These are phyloP conservation scores for Trametes gibbosa DNA, from an alignment of 768 basidiomycete species.

Conservation along the genomic window DNA sequence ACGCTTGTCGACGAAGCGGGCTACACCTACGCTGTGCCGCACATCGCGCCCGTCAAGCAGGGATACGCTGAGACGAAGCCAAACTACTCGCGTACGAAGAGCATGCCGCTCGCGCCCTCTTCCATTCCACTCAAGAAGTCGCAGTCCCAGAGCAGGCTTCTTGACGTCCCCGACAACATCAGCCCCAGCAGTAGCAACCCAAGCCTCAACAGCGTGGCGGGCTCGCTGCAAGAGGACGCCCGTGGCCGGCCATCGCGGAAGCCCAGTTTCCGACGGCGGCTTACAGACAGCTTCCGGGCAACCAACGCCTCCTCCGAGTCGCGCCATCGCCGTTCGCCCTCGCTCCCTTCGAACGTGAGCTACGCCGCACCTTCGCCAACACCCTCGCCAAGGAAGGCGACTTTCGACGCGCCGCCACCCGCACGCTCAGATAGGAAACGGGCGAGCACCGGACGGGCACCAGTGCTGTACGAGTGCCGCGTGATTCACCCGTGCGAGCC, in stretches of 20 bases:
- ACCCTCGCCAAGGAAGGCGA: conserved; percentile 20
- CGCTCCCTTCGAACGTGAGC: conserved; percentile 15
- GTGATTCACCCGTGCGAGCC: conserved; percentile 70
- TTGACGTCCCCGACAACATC: conserved; percentile 17
- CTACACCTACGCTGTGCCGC: conserved; percentile 19
- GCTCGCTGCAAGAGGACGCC: conserved; percentile 9
- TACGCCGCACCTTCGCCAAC: not conserved
- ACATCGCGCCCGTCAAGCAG: not conserved
- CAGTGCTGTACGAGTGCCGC: conserved; percentile 60
- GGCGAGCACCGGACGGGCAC: conserved; percentile 14
- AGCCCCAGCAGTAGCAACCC: conserved; percentile 20
- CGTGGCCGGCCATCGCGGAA: conserved; percentile 25
- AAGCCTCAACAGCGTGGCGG: conserved; percentile 12
- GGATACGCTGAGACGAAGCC: conserved; percentile 12
- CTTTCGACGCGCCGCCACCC: conserved; percentile 3
- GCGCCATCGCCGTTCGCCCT: conserved; percentile 26
- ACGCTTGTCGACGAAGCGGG: conserved; percentile 22
- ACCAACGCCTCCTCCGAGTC: conserved; percentile 13
- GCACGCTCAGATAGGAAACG: conserved; percentile 4
- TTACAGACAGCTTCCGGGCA: conserved; percentile 24
- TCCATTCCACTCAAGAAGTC: conserved; percentile 25
- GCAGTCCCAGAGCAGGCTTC: conserved; percentile 26
- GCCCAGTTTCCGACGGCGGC: conserved; percentile 27
- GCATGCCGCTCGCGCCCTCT: conserved; percentile 42
- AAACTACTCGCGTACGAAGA: conserved; percentile 44